These are phyloP conservation scores for Onygenales sp. DNA, from an alignment of 2,329 filamentous ascomycete species.

Conservation along the genomic window DNA sequence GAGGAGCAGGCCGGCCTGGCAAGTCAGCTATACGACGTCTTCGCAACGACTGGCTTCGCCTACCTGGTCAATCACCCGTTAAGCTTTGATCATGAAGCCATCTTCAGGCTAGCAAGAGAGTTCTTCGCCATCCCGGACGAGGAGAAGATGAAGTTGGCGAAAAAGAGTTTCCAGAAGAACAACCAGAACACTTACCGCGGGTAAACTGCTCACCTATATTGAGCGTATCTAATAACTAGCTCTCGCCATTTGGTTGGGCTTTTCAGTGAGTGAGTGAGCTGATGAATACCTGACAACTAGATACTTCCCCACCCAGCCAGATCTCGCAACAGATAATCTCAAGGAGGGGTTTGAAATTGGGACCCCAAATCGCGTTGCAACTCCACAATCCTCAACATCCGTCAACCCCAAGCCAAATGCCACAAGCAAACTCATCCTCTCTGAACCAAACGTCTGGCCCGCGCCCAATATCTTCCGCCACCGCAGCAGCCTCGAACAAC, in stretches of 20 bases:
- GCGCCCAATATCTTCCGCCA: constrained; percentile 14
- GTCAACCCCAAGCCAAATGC: constrained; percentile 4
- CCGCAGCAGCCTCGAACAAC: constrained; percentile 22
- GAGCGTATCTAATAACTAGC: neutral
- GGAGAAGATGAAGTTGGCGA: constrained; percentile 34
- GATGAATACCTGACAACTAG: constrained; percentile 14
- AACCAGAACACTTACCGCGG: constrained; percentile 39
- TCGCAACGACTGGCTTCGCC: constrained; percentile 38
- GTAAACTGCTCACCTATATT: constrained; percentile 13
- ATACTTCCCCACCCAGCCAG: constrained; percentile 37
- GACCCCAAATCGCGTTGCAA: constrained; percentile 11
- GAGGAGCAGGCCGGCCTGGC: constrained; percentile 24
- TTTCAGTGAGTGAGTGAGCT: neutral
- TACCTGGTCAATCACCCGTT: constrained; percentile 37
- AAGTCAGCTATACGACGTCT: constrained; percentile 30
- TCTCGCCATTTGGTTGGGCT: neutral
- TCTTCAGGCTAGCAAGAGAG: constrained; percentile 31
- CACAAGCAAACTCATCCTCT: constrained; percentile 25
- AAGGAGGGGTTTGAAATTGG: constrained; percentile 42
- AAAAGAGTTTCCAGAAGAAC: constrained; percentile 29
- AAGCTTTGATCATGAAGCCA: constrained; percentile 32
- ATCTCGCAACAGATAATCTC: constrained; percentile 30
- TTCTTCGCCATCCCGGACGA: constrained; percentile 30
- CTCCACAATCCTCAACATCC: neutral
- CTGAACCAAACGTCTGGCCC: constrained; percentile 36